Evolutionary conservation across 306 rosid genomes (phyloP).

Genomic region (Potentilla sterilis): DNA sequence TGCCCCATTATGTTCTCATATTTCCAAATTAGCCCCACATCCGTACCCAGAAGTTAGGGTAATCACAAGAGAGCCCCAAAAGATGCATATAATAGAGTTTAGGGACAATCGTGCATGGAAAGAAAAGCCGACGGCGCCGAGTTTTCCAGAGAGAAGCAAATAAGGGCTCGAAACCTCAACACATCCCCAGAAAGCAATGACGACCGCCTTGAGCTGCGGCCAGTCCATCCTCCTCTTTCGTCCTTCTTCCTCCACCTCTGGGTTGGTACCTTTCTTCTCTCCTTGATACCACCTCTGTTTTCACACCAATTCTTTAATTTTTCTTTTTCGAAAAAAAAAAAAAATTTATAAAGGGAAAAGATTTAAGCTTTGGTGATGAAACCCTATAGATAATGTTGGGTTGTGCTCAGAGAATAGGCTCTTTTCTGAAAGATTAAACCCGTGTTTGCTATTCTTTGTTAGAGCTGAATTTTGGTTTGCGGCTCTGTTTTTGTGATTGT

Average conservation of each 20-base stretch:
- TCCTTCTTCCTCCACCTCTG: slow-evolving; percentile 1
- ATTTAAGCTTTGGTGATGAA: not conserved
- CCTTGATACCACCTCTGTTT: not conserved
- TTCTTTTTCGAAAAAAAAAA: not conserved
- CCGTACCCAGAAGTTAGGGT: not conserved
- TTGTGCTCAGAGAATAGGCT: not conserved
- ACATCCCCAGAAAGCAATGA: slow-evolving; percentile 11
- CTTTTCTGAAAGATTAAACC: not conserved
- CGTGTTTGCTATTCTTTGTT: not conserved
- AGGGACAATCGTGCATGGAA: slow-evolving; percentile 7
- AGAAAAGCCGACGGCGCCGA: slow-evolving; percentile 12
- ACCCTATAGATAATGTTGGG: not conserved
- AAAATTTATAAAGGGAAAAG: not conserved
- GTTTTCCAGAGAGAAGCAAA: not conserved
- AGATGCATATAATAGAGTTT: not conserved
- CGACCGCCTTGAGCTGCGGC: slow-evolving; percentile 17
- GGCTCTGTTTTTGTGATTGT: not conserved
- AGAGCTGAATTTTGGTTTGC: not conserved
- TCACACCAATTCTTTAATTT: not conserved
- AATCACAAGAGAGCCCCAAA: not conserved
- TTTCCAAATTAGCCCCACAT: not conserved
- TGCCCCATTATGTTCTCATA: not conserved
- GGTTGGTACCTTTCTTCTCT: slow-evolving; percentile 2
- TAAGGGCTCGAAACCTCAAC: not conserved
- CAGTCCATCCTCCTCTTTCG: not conserved